Evolutionary conservation across 768 basidiomycete species (phyloP).

Genomic region (Boletus reticulatus): DNA sequence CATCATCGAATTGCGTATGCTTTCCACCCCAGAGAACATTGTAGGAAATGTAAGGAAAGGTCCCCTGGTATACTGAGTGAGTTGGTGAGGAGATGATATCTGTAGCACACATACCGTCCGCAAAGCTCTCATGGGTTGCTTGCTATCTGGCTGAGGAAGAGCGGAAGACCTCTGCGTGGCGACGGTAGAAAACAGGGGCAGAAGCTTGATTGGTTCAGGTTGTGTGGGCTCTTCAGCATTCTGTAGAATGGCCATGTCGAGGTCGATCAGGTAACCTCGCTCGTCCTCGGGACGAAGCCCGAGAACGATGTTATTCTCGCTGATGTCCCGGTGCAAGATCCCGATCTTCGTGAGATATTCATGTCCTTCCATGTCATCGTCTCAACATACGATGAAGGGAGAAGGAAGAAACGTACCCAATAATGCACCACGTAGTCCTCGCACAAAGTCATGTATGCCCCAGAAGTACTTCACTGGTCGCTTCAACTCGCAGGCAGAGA

Average conservation of each 20-base stretch:
- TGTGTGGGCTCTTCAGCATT: not conserved
- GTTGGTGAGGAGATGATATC: not conserved
- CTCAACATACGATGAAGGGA: not conserved
- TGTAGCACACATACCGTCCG: not conserved
- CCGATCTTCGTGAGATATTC: constrained; percentile 6
- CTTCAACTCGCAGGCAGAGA: not conserved
- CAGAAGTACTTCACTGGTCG: constrained; percentile 9
- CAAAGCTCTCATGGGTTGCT: not conserved
- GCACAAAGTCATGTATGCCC: constrained; percentile 19
- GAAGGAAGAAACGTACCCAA: constrained; percentile 1
- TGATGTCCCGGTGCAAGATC: not conserved
- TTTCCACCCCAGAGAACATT: no score
- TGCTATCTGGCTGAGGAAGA: not conserved
- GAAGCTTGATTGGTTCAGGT: not conserved
- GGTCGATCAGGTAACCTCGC: not conserved
- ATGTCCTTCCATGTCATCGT: constrained; percentile 4
- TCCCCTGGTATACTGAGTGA: not conserved
- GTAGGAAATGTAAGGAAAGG: not conserved
- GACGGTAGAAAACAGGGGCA: no score
- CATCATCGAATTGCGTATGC: no score
- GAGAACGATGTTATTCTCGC: constrained; percentile 35
- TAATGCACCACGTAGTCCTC: constrained; percentile 11
- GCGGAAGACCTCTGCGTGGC: not conserved
- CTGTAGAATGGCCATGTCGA: not conserved
- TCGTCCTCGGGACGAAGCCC: not conserved